Evolutionary conservation across 1,284 basidiomycete species (phyloP).

Genomic region (Hemileia vastatrix): DNA sequence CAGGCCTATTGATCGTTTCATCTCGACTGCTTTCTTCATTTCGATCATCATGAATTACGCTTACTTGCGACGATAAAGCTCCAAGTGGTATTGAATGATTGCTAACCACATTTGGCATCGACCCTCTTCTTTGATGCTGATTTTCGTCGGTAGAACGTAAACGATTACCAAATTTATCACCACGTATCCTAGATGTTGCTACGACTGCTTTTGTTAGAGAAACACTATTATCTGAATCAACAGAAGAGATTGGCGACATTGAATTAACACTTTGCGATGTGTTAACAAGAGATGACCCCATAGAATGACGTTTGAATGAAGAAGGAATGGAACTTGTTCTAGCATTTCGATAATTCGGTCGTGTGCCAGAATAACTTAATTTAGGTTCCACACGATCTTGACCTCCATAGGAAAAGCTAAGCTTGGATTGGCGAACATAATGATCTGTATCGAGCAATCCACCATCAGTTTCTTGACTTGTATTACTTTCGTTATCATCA

Average conservation of each 20-base stretch:
- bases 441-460: slow-evolving; percentile 61
- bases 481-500: no score
- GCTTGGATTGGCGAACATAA: slow-evolving; percentile 74
- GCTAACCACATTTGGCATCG: no score
- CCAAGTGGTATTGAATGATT: no score
- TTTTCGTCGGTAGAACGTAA: slow-evolving; percentile 53
- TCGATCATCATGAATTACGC: no score
- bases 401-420: slow-evolving; percentile 83
- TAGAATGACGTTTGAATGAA: slow-evolving; percentile 17
- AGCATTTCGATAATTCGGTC: slow-evolving; percentile 39
- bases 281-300: slow-evolving; percentile 10
- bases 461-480: no score
- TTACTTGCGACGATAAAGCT: no score
- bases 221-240: slow-evolving; percentile 48
- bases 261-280: slow-evolving; percentile 37
- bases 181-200: no score
- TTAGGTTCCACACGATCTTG: slow-evolving; percentile 71
- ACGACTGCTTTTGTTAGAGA: slow-evolving; percentile 74
- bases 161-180: slow-evolving; percentile 68
- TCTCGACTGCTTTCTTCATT: no score
- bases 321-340: slow-evolving; percentile 45
- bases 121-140: no score
- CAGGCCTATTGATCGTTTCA: no score
- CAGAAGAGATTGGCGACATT: slow-evolving; percentile 38
- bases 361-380: slow-evolving; percentile 53